Evolutionary conservation across 2,329 filamentous ascomycete species (phyloP), one percentile per base, ranked within the genome.

Genomic region (Rhytidhysteron rufulum): DNA sequence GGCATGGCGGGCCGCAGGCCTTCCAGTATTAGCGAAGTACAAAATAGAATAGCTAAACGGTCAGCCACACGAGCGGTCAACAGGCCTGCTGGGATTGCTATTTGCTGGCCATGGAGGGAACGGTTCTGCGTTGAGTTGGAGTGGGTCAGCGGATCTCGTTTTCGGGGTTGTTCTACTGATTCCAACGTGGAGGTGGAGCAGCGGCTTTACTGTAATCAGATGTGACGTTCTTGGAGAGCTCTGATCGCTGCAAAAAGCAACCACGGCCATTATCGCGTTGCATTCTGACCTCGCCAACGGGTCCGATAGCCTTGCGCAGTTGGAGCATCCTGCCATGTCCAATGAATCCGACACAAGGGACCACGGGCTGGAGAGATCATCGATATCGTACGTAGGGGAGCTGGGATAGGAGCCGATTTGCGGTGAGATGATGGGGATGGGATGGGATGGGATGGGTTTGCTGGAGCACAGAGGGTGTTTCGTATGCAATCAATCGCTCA

Each of bases 371-470:
- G 38, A 27, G 29, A 25, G 35, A 43, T 43, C 44, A 43, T 40
- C 41, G 31, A 41, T 37, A 42, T 27, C 37, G 40, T 35, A 31
- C 37, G 37, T 27, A 18, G 44, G 32, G 44, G 38, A 41, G 35
- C 25, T 30, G 41, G 44, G 34, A 41, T 32, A 38, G 16, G 44
- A 38, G 37, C 40, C 43, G 40, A 43, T 46, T 46, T 40, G 40
- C 35, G 32, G 24, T 27, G 24, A 13, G 13, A 27, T 7, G 24
- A 8, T 7, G 24, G 13, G 13, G 24, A 13, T 27, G 24, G 24
- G 13, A 27, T 7, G 24, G 7, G 24, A 27, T 8, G 13, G 24
- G 24, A n/a, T n/a, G n/a, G n/a, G n/a, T n/a, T n/a, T n/a, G n/a
- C 24, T 27, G 24, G 13, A 8, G 24, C 13, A 27, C 24, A 27